These are phyloP conservation scores for Pascua sp. DNA, from an alignment of 1,284 basidiomycete genomes.

Conservation along the genomic window DNA sequence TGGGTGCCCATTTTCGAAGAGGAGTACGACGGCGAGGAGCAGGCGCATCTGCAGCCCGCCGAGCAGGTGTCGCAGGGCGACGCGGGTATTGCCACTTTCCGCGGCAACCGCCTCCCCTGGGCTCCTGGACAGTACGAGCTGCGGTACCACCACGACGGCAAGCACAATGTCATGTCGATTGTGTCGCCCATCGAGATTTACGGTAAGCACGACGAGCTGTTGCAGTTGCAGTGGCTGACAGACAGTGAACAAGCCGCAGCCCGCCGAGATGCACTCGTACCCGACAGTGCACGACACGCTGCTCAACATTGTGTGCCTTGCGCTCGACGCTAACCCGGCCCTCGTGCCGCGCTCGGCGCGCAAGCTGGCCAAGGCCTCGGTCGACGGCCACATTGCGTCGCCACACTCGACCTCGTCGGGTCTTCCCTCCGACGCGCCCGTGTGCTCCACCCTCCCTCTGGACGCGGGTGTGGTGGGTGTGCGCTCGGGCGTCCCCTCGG, in stretches of 20 bases:
- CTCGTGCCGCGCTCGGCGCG: constrained; percentile 66
- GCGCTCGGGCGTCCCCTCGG: too few species aligned
- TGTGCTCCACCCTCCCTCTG: too few species aligned
- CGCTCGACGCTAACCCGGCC: constrained; percentile 77
- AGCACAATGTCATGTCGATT: constrained; percentile 89
- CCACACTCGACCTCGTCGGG: not conserved
- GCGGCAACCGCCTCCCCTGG: constrained; percentile 79
- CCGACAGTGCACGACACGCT: constrained; percentile 63
- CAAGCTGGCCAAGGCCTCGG: constrained; percentile 4
- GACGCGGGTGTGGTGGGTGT: too few species aligned
- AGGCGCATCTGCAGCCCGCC: constrained; percentile 51
- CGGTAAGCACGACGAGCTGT: constrained; percentile 55
- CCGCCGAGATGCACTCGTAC: constrained; percentile 57
- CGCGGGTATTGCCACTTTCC: constrained; percentile 69
- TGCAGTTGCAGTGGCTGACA: not conserved
- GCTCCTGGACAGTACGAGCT: constrained; percentile 81
- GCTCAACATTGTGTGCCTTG: constrained; percentile 73
- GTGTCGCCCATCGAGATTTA: constrained; percentile 83
- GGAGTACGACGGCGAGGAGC: constrained; percentile 87
- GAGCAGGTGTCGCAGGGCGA: constrained; percentile 47
- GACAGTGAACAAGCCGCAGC: constrained; percentile 23
- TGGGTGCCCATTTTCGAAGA: constrained; percentile 89
- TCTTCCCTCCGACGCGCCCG: not conserved
- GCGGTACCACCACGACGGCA: constrained; percentile 76
- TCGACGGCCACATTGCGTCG: not conserved